Conservation (phyloP, 2,329 filamentous ascomycete genomes). For the Lecanosticta acicola region DNA sequence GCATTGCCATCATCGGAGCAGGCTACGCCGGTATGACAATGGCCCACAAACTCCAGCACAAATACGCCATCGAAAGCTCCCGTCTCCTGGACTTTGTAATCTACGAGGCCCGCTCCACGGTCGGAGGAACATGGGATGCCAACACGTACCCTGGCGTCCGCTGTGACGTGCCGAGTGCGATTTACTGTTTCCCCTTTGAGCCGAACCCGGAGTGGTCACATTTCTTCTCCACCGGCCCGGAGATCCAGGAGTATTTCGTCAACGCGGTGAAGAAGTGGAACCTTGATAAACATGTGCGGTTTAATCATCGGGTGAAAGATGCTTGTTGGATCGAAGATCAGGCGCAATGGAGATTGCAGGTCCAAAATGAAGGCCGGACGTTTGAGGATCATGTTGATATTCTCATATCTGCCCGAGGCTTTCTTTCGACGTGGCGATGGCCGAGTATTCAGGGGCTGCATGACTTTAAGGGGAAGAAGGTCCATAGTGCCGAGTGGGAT, state of each 20-base stretch:
- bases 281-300: conserved; percentile 36
- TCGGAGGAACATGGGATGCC: conserved; percentile 37
- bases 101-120: conserved; percentile 35
- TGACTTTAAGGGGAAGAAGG: conserved; percentile 32
- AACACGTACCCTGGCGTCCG: conserved; percentile 32
- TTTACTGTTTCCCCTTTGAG: conserved; percentile 34
- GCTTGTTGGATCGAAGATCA: conserved; percentile 37
- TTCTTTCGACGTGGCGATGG: conserved; percentile 31
- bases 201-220: conserved; percentile 25
- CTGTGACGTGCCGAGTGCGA: conserved; percentile 25
- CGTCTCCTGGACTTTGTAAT: conserved; percentile 33
- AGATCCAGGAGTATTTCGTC: conserved; percentile 42
- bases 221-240: conserved; percentile 37
- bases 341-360: conserved; percentile 36
- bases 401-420: conserved; percentile 31
- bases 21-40: conserved; percentile 36
- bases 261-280: conserved; percentile 36
- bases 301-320: conserved; percentile 35
- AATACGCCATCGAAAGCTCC: conserved; percentile 26
- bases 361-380: conserved; percentile 26
- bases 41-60: conserved; percentile 36
- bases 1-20: conserved; percentile 29
- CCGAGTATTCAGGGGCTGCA: conserved; percentile 34
- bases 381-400: conserved; percentile 33
- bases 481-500: conserved; percentile 35